Conservation (phyloP, 345 rosid genomes). For the Anastatica hierochuntica region DNA sequence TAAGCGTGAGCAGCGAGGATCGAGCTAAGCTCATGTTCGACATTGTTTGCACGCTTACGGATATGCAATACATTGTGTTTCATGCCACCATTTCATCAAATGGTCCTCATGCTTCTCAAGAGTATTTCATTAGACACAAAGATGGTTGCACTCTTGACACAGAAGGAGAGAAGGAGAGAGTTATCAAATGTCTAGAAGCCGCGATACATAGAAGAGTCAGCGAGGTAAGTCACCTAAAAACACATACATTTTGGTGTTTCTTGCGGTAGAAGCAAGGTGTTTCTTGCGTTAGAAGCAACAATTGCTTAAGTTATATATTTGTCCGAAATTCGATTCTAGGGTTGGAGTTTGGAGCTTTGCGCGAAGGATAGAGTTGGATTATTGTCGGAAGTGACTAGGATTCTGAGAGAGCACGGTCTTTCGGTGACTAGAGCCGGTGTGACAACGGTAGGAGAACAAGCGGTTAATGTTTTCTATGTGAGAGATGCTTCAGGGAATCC, state of each 20-base stretch:
- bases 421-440: conserved; percentile 81
- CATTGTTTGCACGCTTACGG: conserved; percentile 92
- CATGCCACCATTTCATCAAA: conserved; percentile 71
- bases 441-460: conserved; percentile 75
- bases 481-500: conserved; percentile 83
- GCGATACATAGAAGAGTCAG: conserved; percentile 78
- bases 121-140: conserved; percentile 81
- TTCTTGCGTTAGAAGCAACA: conserved; percentile 14
- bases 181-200: conserved; percentile 82
- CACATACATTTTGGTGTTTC: not conserved
- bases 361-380: conserved; percentile 85
- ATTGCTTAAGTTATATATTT: not conserved
- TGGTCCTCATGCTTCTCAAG: conserved; percentile 80
- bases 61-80: conserved; percentile 92
- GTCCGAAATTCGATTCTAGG: conserved; percentile 33
- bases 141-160: conserved; percentile 85
- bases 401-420: conserved; percentile 75
- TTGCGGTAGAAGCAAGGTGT: too few relatives aligned
- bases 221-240: conserved; percentile 44
- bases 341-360: conserved; percentile 71
- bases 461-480: conserved; percentile 77
- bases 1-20: conserved; percentile 67
- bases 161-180: conserved; percentile 82
- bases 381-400: conserved; percentile 78
- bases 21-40: conserved; percentile 84